Conservation (phyloP, 2,329 filamentous ascomycete genomes). For the Botrytis paeoniae region DNA sequence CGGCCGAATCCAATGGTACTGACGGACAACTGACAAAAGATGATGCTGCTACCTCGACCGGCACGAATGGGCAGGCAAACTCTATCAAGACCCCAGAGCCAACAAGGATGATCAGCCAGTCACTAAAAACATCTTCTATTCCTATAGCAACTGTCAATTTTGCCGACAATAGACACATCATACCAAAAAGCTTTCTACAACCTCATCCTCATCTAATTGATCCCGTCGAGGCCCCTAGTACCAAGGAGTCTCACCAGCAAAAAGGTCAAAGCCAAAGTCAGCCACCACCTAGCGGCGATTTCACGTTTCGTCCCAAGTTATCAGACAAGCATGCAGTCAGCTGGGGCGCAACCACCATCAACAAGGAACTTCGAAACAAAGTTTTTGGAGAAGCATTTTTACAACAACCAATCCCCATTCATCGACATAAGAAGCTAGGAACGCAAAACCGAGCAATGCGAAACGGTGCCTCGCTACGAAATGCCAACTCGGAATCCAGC, state of each 20-base stretch:
- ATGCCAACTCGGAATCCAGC: constrained; percentile 37
- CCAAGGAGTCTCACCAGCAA: constrained; percentile 34
- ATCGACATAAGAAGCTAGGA: constrained; percentile 67
- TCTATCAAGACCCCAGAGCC: constrained; percentile 35
- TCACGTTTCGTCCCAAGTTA: constrained; percentile 43
- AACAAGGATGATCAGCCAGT: constrained; percentile 64
- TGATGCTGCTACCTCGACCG: constrained; percentile 11
- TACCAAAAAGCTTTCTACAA: constrained; percentile 75
- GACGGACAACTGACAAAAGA: constrained; percentile 24
- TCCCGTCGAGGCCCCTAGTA: constrained; percentile 28
- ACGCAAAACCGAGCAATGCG: constrained; percentile 62
- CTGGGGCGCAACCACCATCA: constrained; percentile 65
- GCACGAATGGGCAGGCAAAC: constrained; percentile 20
- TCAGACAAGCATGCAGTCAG: constrained; percentile 59
- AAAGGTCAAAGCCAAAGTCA: constrained; percentile 27
- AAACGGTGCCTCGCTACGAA: constrained; percentile 42
- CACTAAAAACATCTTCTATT: constrained; percentile 61
- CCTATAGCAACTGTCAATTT: constrained; percentile 88
- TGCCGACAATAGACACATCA: constrained; percentile 89
- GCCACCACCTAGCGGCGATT: constrained; percentile 22
- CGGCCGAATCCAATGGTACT: constrained; percentile 22
- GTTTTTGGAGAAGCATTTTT: constrained; percentile 90
- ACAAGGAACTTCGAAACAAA: constrained; percentile 63
- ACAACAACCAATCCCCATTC: constrained; percentile 76
- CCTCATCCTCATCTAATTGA: constrained; percentile 50